A percentile compares a stretch with the other conserved stretches of the same genome.
phyloP scores from a whole-genome alignment of 2,329 filamentous ascomycete genomes.

The Macrophomina pseudophaseolina region DNA sequence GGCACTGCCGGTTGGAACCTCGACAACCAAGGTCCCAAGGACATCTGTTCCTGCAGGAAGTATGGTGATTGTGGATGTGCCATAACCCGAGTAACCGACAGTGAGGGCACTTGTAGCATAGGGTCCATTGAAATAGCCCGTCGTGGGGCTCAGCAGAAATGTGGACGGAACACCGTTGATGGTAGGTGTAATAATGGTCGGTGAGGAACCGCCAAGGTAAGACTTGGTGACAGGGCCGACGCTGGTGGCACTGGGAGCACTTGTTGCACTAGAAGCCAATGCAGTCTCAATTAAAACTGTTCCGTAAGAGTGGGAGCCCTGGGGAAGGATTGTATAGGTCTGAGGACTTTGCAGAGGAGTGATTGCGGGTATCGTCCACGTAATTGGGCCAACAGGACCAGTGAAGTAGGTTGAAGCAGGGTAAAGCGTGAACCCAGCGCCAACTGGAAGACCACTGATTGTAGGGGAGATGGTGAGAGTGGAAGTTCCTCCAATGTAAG shows the following conservation, averaged over 20 bases:
- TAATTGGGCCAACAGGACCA: neutral
- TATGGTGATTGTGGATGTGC: neutral
- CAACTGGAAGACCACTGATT: neutral
- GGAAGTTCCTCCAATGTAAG: neutral
- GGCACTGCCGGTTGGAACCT: neutral
- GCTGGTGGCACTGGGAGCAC: neutral
- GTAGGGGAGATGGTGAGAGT: neutral
- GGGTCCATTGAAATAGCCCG: neutral
- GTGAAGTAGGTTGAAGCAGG: neutral
- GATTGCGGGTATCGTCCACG: neutral
- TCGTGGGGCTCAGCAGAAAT: neutral
- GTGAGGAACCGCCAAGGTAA: neutral
- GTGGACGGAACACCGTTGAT: neutral
- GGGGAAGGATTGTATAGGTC: slow-evolving; percentile 1
- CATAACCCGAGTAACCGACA: neutral
- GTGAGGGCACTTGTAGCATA: neutral
- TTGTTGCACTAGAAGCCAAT: neutral
- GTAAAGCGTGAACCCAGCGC: neutral
- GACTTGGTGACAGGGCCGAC: neutral
- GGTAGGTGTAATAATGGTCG: neutral
- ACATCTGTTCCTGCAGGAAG: neutral
- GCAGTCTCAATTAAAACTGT: slow-evolving; percentile 10
- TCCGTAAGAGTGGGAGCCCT: neutral
- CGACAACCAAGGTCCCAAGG: neutral
- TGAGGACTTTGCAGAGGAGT: neutral